Evolutionary conservation across 345 rosid genomes (phyloP), one percentile per base, ranked within the genome.

Genomic region (Stellera chamaejasme): DNA sequence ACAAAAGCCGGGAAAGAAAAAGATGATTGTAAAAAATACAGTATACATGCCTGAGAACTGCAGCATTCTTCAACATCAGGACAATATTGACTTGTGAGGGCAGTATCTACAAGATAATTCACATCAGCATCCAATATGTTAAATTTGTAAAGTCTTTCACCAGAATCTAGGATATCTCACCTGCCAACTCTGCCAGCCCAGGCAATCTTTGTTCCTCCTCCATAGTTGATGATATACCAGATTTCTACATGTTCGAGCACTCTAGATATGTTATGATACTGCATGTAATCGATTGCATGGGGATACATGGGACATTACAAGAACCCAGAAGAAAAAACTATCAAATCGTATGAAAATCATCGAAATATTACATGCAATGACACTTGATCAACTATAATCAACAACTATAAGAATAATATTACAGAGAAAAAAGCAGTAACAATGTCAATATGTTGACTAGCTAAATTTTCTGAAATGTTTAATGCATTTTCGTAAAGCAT

Each of bases 161-260:
- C 25, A 39, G 60, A 67, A 25, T 57, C 57, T 10, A 57, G 39
- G 26, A 26, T 27, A 64, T 73, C 70, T 47, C 42, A 63, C 57
- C 69, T 23, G 39, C 63, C 13, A 60, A 42, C 48, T 41, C 39
- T 50, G 52, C 65, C 49, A 39, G 69, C 66, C 59, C 59, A 46
- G 50, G 62, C 54, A 63, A 51, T 57, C 72, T 69, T 66, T 69
- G 54, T 52, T 66, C 74, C 68, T 69, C 70, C 56, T 73, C 52
- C 14, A 60, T 56, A 53, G 60, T 66, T 52, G 66, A 61, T 47
- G 63, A 47, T 12, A 54, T 59, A 43, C 43, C 70, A 56, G 66
- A 64, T 59, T 65, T 82, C 91, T 79, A 69, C 68, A 39, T 43
- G 25, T n/a, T 48, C 45, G 51, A 60, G 27, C n/a, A 39, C 43